A percentile compares a stretch with the other conserved stretches of the same genome.
These are phyloP conservation scores for Ophiostoma sp. DNA, from an alignment of 2,329 filamentous ascomycete genomes.

Conservation along the genomic window DNA sequence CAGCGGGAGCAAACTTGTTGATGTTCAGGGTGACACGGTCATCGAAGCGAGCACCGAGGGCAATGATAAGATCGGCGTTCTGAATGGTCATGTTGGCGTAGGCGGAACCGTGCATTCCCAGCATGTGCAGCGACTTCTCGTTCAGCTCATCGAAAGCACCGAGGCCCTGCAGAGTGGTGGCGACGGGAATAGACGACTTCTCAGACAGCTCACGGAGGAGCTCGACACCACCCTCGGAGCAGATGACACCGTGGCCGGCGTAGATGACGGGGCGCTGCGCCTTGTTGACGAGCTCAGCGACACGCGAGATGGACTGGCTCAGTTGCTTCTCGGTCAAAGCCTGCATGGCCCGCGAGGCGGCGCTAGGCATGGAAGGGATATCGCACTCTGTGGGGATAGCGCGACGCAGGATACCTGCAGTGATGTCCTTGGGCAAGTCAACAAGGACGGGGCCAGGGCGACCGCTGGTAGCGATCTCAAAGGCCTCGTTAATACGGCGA, in stretches of 20 bases:
- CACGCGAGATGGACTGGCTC: conserved; percentile 65
- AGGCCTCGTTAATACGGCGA: conserved; percentile 91
- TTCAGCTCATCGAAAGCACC: conserved; percentile 91
- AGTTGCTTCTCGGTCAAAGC: conserved; percentile 69
- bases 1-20: conserved; percentile 80
- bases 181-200: conserved; percentile 87
- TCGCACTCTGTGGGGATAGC: conserved; percentile 73
- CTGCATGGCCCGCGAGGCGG: conserved; percentile 75
- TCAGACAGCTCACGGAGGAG: conserved; percentile 82
- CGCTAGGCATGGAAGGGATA: conserved; percentile 75
- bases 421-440: conserved; percentile 94
- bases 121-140: conserved; percentile 92
- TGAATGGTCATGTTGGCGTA: conserved; percentile 99
- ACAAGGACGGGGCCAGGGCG: conserved; percentile 91
- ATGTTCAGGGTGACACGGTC: conserved; percentile 85
- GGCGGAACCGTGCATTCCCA: conserved; percentile 95
- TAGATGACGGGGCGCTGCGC: conserved; percentile 95
- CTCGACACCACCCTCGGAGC: conserved; percentile 69
- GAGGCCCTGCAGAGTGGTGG: conserved; percentile 89
- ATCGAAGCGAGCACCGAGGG: conserved; percentile 88
- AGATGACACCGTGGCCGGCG: conserved; percentile 83
- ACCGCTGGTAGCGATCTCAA: conserved; percentile 93
- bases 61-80: conserved; percentile 91
- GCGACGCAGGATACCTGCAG: conserved; percentile 72
- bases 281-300: conserved; percentile 76